These are phyloP conservation scores for Cajanus cajan DNA, from an alignment of 306 rosid species.

Conservation along the genomic window DNA sequence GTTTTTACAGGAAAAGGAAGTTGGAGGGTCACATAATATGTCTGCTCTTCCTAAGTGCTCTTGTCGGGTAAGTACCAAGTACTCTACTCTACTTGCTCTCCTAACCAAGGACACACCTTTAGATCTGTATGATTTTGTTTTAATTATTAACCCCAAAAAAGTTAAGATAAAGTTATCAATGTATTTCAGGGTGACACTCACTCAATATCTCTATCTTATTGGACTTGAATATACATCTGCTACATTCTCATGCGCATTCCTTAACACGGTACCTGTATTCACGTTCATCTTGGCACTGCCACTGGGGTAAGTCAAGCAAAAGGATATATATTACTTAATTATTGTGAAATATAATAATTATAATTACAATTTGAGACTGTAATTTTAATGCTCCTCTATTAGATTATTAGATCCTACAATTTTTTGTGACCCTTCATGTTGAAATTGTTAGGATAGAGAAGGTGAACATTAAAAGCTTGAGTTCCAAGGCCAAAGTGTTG, in stretches of 20 bases:
- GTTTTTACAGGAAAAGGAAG: constrained; percentile 56
- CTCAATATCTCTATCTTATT: constrained; percentile 58
- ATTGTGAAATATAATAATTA: neutral
- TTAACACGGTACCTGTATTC: constrained; percentile 74
- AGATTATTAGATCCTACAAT: neutral
- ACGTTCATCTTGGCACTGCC: constrained; percentile 78
- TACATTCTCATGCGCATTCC: constrained; percentile 80
- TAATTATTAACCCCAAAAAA: neutral
- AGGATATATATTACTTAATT: neutral
- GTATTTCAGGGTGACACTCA: constrained; percentile 61
- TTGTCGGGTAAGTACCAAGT: constrained; percentile 61
- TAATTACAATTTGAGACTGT: too few species aligned
- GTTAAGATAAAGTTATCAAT: neutral
- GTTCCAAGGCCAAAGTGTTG: constrained; percentile 60
- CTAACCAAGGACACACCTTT: too few species aligned
- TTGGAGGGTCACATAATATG: constrained; percentile 38
- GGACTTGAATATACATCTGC: constrained; percentile 83
- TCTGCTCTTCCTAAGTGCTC: constrained; percentile 70
- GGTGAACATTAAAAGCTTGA: constrained; percentile 48
- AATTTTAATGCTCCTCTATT: too few species aligned
- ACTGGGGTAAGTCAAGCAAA: constrained; percentile 55
- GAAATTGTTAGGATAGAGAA: constrained; percentile 62
- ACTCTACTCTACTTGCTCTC: too few species aligned
- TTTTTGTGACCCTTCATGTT: neutral
- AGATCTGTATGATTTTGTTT: too few species aligned